Base-by-base conservation (phyloP, 495 filamentous ascomycete species). In the Xylaria longipes region DNA sequence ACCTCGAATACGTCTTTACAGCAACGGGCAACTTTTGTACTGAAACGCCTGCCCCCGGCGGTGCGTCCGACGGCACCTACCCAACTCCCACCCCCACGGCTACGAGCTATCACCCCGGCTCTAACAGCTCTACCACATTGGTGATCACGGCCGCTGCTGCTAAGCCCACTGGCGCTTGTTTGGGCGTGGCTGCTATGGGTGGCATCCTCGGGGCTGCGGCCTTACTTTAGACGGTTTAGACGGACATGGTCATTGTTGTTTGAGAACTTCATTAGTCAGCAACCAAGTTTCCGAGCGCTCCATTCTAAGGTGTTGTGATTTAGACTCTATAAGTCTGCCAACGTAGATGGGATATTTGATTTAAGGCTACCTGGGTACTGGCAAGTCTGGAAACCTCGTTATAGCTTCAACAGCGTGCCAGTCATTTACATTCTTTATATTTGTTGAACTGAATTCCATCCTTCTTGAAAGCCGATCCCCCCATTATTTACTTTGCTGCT, bases 371-470 rank as follows among this genome's bases (percentile, higher is more conserved):
- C 50, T 56, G 22, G 3, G n/a, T 56, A 27, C 25, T 27, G 22
- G 50, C 50, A 56, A 56, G 50, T 11, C 20, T 56, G 50, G 50
- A 22, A 56, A 29, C 22, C 50, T 56, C 22, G 50, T 25, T 29
- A 56, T 31, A 56, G 50, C 22, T 56, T 56, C 50, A 56, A 56
- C 50, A 56, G 50, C 50, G 8, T 56, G 50, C 50, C 25, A 17
- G 29, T 29, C 50, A 31, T 56, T 56, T 29, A 31, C 22, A 56
- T 56, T 56, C 5, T 22, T 56, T 29, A 56, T 56, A 56, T 29
- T 29, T 29, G 9, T 31, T 56, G 22, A 27, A 56, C 29, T 56
- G 29, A 56, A 25, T 56, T 56, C 50, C 22, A 1, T 7, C 9
- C 11, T 25, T 27, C 6, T 52, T 52, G 4, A 29, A 56, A 56